Evolutionary conservation across 495 filamentous ascomycete species (phyloP), one percentile per base, ranked within the genome.

Genomic region (Neurospora sp.): DNA sequence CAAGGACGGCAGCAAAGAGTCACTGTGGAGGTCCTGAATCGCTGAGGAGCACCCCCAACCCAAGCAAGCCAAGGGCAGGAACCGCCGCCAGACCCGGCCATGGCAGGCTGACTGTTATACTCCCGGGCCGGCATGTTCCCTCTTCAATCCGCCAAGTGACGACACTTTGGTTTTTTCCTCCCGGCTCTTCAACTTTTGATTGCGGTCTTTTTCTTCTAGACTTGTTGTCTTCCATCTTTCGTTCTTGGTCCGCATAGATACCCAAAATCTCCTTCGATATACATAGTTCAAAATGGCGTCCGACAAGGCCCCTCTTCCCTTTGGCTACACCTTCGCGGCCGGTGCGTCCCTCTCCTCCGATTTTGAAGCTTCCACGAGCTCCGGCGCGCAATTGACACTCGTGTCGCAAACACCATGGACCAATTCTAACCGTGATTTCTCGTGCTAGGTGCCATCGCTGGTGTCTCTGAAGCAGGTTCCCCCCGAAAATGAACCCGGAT

Each of bases 291-390:
- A 76, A 59, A 81, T 81, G 79, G 69, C 79, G 69, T 27, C 73
- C 31, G 78, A 79, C 71, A 76, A 80, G 69, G 73, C 76, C 72
- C 78, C 77, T n/a, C 75, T 81, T 42, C 79, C 79, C 39, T 81
- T 81, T 69, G 74, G 71, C 42, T 81, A 81, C 77, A 80, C 77
- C 38, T 81, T 81, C 72, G 76, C 76, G 79, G 79, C 79, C 35
- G 79, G 79, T 81, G 44, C 76, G 77, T 59, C 31, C 45, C 53
- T 65, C 68, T 4, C 4, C 27, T 31, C 27, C 70, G 44, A 61
- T 31, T 20, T 59, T 8, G 22, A 61, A 35, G 53, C 53, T 61
- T 35, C 53, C 53, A 61, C 14, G 53, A 65, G 22, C 53, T 35
- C 53, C 53, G 53, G 27, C 53, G 53, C 53, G 22, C 53, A 65